Evolutionary conservation across 164 flowering plant genomes (phyloP).

Genomic region (Brasenia schreberi): DNA sequence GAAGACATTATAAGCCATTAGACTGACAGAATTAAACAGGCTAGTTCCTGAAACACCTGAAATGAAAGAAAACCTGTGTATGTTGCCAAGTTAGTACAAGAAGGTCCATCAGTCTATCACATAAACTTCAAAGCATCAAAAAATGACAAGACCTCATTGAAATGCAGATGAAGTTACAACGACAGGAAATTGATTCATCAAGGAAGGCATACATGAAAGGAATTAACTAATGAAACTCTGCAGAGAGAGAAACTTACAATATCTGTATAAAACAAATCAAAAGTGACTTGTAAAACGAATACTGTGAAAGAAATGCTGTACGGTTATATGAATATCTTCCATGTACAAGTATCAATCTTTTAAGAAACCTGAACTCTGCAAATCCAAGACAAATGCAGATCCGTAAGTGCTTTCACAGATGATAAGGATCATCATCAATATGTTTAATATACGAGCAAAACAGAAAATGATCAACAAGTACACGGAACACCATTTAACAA

Average conservation of each 20-base stretch:
- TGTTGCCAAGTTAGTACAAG: slow-evolving; percentile 19
- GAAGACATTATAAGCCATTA: slow-evolving; percentile 99
- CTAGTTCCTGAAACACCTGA: slow-evolving; percentile 99
- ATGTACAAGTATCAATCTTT: slow-evolving; percentile 92
- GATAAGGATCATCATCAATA: too few relatives aligned
- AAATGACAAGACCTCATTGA: not conserved
- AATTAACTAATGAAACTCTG: too few relatives aligned
- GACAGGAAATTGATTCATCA: not conserved
- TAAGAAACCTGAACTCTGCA: slow-evolving; percentile 90
- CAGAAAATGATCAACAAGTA: too few relatives aligned
- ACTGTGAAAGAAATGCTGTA: slow-evolving; percentile 92
- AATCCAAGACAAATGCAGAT: slow-evolving; percentile 8
- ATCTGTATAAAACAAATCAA: slow-evolving; percentile 92
- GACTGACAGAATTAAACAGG: slow-evolving; percentile 90
- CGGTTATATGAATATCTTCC: slow-evolving; percentile 98
- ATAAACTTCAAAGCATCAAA: too few relatives aligned
- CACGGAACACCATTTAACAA: too few relatives aligned
- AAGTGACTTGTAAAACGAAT: slow-evolving; percentile 92
- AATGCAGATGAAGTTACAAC: not conserved
- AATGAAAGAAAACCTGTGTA: slow-evolving; percentile 82
- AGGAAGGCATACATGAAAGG: too few relatives aligned
- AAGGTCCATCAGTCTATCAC: not conserved
- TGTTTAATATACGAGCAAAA: too few relatives aligned
- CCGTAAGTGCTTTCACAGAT: too few relatives aligned
- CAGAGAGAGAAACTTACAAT: slow-evolving; percentile 46